Evolutionary conservation across 345 rosid genomes (phyloP).

Genomic region (Dimocarpus longan): DNA sequence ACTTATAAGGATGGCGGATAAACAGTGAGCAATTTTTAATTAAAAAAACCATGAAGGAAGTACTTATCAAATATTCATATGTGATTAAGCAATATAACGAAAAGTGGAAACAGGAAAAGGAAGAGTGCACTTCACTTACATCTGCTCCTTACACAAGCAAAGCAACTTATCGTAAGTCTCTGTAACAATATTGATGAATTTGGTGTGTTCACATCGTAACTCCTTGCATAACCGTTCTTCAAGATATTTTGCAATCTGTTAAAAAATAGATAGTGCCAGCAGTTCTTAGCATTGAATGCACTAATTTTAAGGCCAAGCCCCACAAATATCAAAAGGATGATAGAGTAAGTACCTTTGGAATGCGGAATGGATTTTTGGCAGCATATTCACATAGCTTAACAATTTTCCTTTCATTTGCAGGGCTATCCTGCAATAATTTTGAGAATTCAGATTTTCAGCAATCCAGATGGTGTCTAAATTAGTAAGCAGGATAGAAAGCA

Average conservation of each 20-base stretch:
- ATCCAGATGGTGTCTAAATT: neutral
- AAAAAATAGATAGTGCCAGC: slow-evolving; percentile 9
- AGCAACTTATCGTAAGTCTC: slow-evolving; percentile 83
- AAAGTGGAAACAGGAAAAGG: neutral
- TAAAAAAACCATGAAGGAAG: neutral
- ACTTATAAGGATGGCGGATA: neutral
- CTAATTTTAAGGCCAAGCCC: slow-evolving; percentile 1
- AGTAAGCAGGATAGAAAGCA: neutral
- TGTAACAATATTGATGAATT: slow-evolving; percentile 60
- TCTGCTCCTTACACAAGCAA: slow-evolving; percentile 78
- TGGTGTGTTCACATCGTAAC: slow-evolving; percentile 67
- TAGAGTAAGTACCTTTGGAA: slow-evolving; percentile 68
- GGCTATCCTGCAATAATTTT: slow-evolving; percentile 57
- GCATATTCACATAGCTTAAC: slow-evolving; percentile 93
- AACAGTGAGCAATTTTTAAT: neutral
- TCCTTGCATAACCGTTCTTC: slow-evolving; percentile 95
- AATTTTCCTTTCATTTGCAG: slow-evolving; percentile 80
- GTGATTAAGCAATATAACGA: neutral
- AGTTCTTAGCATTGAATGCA: neutral
- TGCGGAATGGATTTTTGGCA: slow-evolving; percentile 79
- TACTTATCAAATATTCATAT: slow-evolving; percentile 2
- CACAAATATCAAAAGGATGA: neutral
- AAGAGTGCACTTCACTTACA: slow-evolving; percentile 46
- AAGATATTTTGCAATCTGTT: slow-evolving; percentile 84
- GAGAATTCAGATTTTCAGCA: neutral